Evolutionary conservation across 208 protist species (phyloP), one percentile per base, ranked within the genome.

Genomic region (Acanthamoeba lugdunensis): DNA sequence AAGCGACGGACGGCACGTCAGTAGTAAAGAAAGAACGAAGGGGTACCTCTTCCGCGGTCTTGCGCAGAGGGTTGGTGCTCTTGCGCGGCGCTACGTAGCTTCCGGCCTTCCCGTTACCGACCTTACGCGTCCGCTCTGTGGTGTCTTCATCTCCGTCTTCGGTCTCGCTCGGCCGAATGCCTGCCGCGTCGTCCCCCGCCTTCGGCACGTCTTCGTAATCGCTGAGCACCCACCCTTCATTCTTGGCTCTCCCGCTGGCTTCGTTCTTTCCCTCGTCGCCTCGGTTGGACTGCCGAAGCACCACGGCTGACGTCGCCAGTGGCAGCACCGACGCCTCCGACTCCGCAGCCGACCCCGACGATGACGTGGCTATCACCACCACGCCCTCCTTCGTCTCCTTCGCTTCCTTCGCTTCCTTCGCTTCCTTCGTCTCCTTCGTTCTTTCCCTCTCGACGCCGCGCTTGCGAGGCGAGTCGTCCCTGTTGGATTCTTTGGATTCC

Each of bases 11-110:
- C 37, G 37, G 2, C 37, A 41, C 37, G 37, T n/a, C n/a, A 41
- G 2, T 2, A 41, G 37, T 41, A 54, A 54, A 54, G 50, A 54
- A 54, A 75, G 30, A 75, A 61, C 77, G 18, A 54, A 54, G 37
- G 6, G 73, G 37, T 63, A 61, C 77, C 77, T 85, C 77, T 37
- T 85, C 77, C 16, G 41, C 77, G 48, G 77, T 30, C 52, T 61
- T 54, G 25, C 77, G 77, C 23, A 85, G 48, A 25, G 77, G 25
- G 52, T 85, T 85, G 14, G 25, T 33, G 77, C 52, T 85, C 52
- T 61, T 54, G 77, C 52, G 77, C n/a, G 77, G 77, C 6, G 23
- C 48, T 45, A 85, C 77, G 77, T 85, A 85, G 50, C 77, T 85
- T 30, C 77, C 77, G 25, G 77, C 21, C 77, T 85, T 85, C 16